Conservation (phyloP, 352 stramenopile genomes). For the Peronospora destructor region DNA sequence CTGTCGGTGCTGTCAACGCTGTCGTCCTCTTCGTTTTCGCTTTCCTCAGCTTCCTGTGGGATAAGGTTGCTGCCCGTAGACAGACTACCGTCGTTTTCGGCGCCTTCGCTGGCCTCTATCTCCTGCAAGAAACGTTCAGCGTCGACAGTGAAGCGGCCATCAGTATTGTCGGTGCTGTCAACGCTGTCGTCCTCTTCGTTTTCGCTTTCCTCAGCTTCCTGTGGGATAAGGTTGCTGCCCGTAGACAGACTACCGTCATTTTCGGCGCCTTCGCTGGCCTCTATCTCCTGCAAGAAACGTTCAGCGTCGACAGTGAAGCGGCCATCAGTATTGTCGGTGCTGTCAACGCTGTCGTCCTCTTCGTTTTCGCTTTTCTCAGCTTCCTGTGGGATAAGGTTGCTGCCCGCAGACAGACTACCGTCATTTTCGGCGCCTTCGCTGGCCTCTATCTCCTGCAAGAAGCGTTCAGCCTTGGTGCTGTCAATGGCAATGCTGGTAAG, state of each 20-base stretch:
- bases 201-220: slow-evolving; percentile 1
- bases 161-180: neutral
- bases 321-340: neutral
- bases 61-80: neutral
- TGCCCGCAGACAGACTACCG: neutral
- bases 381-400: neutral
- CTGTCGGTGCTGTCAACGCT: slow-evolving; percentile 1
- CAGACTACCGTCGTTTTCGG: neutral
- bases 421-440: neutral
- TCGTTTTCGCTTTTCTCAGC: slow-evolving; percentile 1
- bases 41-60: neutral
- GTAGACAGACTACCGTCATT: neutral
- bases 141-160: slow-evolving; percentile 7
- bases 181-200: neutral
- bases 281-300: neutral
- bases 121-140: slow-evolving; percentile 2
- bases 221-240: neutral
- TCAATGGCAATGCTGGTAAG: slow-evolving; percentile 1
- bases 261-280: neutral
- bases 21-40: neutral
- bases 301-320: slow-evolving; percentile 12
- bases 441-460: slow-evolving; percentile 4
- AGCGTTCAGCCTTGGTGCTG: slow-evolving; percentile 1
- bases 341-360: slow-evolving; percentile 1
- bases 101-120: neutral